A percentile compares a stretch with the other conserved stretches of the same genome.
Conservation (phyloP, 805 yeast species). For the Candida sanyiensis region DNA sequence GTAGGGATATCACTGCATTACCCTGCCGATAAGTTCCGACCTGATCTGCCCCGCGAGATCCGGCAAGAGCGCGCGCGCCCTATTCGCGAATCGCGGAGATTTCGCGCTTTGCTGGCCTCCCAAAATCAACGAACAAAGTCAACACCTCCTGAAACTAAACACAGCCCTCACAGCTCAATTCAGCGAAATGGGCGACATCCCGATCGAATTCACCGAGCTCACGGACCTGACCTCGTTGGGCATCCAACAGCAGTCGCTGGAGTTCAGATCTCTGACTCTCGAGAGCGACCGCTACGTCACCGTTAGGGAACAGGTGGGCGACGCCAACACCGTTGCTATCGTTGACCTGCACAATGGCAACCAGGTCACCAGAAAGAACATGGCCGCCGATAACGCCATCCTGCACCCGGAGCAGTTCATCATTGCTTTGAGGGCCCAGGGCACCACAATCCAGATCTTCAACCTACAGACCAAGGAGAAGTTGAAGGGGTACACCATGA, state of each 20-base stretch:
- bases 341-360: constrained; percentile 77
- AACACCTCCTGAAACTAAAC: no score
- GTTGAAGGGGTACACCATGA: constrained; percentile 78
- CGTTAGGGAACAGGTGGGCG: constrained; percentile 54
- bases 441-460: constrained; percentile 92
- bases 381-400: constrained; percentile 96
- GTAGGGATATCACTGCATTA: no score
- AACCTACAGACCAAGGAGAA: constrained; percentile 83
- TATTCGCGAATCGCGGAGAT: constrained; percentile 5
- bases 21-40: not conserved
- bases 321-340: constrained; percentile 89
- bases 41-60: no score
- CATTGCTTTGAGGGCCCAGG: constrained; percentile 91
- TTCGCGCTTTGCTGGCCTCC: constrained; percentile 1
- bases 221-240: constrained; percentile 84
- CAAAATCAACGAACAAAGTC: constrained; percentile 1
- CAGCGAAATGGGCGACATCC: constrained; percentile 57
- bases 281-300: constrained; percentile 91
- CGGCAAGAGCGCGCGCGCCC: no score
- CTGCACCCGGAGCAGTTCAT: constrained; percentile 89
- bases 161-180: no score
- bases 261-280: constrained; percentile 89
- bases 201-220: constrained; percentile 95
- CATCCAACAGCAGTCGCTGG: constrained; percentile 77
- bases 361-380: constrained; percentile 79